Percentiles rank a stretch among this genome's conserved stretches.
Conservation (phyloP, 1,139 yeast genomes). For the Entelexis paramagnoliae region DNA sequence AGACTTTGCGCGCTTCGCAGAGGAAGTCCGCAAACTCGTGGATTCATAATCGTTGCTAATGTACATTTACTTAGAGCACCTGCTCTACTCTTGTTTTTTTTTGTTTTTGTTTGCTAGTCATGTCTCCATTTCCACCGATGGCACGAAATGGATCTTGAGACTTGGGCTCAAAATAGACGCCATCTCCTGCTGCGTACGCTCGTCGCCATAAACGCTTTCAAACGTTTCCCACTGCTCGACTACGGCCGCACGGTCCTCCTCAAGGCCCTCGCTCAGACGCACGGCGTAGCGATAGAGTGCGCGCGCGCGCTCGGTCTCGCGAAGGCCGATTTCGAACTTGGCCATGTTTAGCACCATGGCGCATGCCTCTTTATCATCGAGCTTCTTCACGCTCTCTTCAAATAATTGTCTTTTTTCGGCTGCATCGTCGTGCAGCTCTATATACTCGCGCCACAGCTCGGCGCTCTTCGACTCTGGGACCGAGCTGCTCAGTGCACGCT, state of each 20-base stretch:
- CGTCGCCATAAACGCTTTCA: neutral
- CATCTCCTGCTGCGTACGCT: neutral
- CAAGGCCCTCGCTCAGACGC: neutral
- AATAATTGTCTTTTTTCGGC: slow-evolving; percentile 10
- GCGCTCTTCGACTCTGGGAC: neutral
- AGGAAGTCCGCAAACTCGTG: neutral
- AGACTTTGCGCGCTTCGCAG: slow-evolving; percentile 1
- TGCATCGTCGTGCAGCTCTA: slow-evolving; percentile 7
- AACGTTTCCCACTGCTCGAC: neutral
- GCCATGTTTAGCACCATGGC: slow-evolving; percentile 17
- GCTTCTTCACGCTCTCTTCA: slow-evolving; percentile 13
- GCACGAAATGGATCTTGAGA: slow-evolving; percentile 5
- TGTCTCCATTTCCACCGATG: neutral
- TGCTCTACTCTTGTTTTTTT: no score
- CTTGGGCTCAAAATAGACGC: neutral
- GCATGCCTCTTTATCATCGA: slow-evolving; percentile 10
- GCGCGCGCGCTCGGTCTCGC: slow-evolving; percentile 12
- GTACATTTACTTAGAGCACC: no score
- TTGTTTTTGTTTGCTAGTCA: neutral
- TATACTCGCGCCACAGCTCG: slow-evolving; percentile 10
- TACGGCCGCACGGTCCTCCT: neutral
- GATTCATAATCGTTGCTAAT: neutral
- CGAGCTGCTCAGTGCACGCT: slow-evolving; percentile 6
- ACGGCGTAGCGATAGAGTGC: slow-evolving; percentile 13
- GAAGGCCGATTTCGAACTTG: slow-evolving; percentile 11